phyloP scores from a whole-genome alignment of 805 yeast genomes.

The Barnettozyma sucrosica region DNA sequence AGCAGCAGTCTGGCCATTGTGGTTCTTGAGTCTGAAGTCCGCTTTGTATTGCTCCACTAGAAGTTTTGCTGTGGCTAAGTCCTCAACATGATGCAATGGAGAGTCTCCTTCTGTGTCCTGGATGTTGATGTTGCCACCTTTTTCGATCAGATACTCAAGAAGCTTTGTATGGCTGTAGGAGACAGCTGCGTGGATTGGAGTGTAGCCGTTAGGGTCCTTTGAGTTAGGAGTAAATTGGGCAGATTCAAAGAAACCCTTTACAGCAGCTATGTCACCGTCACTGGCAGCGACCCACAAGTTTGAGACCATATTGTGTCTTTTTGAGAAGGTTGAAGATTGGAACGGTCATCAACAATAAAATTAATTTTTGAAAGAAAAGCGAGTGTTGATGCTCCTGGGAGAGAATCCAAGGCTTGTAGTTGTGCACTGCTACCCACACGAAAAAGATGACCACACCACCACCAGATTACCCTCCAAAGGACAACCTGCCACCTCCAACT shows the following conservation, averaged over 20 bases:
- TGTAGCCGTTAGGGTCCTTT: conserved; percentile 89
- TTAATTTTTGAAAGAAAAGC: not conserved
- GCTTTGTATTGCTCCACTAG: conserved; percentile 68
- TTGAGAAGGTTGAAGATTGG: not conserved
- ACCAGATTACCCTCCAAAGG: conserved; percentile 5
- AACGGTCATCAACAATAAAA: too few relatives aligned
- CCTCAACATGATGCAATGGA: conserved; percentile 89
- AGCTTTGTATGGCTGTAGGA: conserved; percentile 80
- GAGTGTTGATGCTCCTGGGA: not conserved
- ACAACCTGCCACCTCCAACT: conserved; percentile 4
- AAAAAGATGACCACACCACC: conserved; percentile 3
- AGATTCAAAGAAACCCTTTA: conserved; percentile 46
- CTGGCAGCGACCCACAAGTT: conserved; percentile 96
- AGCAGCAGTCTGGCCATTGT: conserved; percentile 70
- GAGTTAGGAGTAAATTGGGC: conserved; percentile 59
- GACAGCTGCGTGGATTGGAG: conserved; percentile 96
- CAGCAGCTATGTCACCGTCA: conserved; percentile 62
- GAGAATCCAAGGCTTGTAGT: too few relatives aligned
- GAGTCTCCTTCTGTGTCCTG: conserved; percentile 91
- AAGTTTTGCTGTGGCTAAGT: conserved; percentile 52
- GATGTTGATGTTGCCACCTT: conserved; percentile 77
- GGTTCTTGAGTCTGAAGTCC: conserved; percentile 55
- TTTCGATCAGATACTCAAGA: conserved; percentile 46
- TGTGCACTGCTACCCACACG: not conserved
- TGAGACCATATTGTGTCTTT: conserved; percentile 10